Evolutionary conservation across 2,329 filamentous ascomycete species (phyloP).

Genomic region (Beauveria varroae): DNA sequence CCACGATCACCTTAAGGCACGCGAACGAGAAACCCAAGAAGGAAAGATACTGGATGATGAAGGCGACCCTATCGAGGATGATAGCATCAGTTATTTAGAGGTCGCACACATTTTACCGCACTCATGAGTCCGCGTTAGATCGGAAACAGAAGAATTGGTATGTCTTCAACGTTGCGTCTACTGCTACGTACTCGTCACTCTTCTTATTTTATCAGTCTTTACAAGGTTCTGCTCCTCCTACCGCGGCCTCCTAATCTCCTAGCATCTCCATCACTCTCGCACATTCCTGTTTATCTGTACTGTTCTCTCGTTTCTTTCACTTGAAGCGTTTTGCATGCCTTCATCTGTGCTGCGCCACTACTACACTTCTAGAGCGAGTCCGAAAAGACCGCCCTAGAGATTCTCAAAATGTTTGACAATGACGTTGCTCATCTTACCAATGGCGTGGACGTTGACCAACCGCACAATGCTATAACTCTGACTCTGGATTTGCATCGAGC

Average conservation of each 20-base stretch:
- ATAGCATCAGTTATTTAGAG: slow-evolving; percentile 10
- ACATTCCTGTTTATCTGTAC: too few species aligned
- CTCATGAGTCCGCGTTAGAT: slow-evolving; percentile 8
- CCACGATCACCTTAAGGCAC: not conserved
- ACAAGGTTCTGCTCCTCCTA: too few species aligned
- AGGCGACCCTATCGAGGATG: not conserved
- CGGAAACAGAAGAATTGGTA: slow-evolving; percentile 10
- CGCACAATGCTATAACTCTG: slow-evolving; percentile 27
- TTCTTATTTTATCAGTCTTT: too few species aligned
- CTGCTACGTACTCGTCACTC: not conserved
- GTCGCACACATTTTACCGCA: slow-evolving; percentile 16
- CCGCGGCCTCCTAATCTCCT: too few species aligned
- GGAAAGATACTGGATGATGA: not conserved
- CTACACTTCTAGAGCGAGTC: slow-evolving; percentile 14
- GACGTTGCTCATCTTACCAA: slow-evolving; percentile 28
- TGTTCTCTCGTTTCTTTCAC: too few species aligned
- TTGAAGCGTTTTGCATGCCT: too few species aligned
- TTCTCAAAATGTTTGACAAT: slow-evolving; percentile 35
- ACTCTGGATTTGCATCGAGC: slow-evolving; percentile 13
- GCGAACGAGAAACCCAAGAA: not conserved
- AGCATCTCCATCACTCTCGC: too few species aligned
- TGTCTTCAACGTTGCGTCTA: not conserved
- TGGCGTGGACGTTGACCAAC: slow-evolving; percentile 25
- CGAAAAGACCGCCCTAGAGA: slow-evolving; percentile 26
- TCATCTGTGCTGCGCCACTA: not conserved